phyloP scores from a whole-genome alignment of 148 eudicot genomes.

The Dianthus caryophyllus region DNA sequence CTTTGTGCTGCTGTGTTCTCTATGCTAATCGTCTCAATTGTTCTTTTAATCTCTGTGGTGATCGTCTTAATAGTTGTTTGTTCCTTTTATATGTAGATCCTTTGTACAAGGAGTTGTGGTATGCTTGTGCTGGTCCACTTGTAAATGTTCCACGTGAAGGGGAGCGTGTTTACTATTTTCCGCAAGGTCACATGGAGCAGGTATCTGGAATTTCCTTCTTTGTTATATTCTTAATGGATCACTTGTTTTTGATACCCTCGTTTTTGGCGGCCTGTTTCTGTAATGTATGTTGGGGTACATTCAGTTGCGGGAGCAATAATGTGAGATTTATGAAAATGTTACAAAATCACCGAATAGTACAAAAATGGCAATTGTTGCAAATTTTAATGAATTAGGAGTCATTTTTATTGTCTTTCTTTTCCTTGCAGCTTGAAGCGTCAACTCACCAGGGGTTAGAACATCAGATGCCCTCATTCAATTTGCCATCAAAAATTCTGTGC shows the following conservation, averaged over 20 bases:
- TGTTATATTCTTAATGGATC: neutral
- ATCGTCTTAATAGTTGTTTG: neutral
- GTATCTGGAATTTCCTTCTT: conserved; percentile 30
- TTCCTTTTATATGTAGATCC: conserved; percentile 36
- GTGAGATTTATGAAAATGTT: too few relatives aligned
- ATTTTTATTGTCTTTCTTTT: neutral
- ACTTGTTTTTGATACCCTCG: neutral
- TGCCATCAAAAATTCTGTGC: conserved; percentile 89
- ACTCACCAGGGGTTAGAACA: conserved; percentile 74
- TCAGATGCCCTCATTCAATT: conserved; percentile 76
- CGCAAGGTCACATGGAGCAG: conserved; percentile 99
- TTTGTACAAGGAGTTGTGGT: conserved; percentile 85
- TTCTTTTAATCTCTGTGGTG: neutral
- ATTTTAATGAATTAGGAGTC: neutral
- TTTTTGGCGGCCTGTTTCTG: neutral
- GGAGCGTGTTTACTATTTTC: conserved; percentile 92
- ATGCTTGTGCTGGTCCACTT: conserved; percentile 97
- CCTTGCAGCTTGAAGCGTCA: conserved; percentile 84
- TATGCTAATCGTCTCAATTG: neutral
- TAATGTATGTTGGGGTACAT: neutral
- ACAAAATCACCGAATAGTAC: too few relatives aligned
- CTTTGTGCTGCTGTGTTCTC: conserved; percentile 3
- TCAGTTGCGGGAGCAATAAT: too few relatives aligned
- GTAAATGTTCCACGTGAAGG: conserved; percentile 78
- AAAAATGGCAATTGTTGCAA: too few relatives aligned